phyloP scores from a whole-genome alignment of 495 filamentous ascomycete genomes.

The Penicillium bialowiezense region DNA sequence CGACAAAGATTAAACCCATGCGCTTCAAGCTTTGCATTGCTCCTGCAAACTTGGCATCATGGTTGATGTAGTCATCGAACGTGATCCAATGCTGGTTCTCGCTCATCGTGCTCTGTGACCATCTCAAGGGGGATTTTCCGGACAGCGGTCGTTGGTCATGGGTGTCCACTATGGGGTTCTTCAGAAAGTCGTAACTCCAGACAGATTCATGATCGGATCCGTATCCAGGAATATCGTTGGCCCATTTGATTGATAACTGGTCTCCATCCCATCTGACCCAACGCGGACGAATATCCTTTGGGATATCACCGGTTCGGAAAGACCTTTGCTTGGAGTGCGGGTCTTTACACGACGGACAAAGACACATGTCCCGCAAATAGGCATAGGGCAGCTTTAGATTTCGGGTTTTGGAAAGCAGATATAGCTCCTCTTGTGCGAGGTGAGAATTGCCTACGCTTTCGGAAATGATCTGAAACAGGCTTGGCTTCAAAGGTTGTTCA shows the following conservation, averaged over 20 bases:
- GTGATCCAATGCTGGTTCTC: constrained; percentile 46
- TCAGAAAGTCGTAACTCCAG: constrained; percentile 35
- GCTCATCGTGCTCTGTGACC: constrained; percentile 27
- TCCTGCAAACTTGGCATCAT: constrained; percentile 47
- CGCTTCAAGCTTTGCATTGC: constrained; percentile 53
- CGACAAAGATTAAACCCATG: constrained; percentile 72
- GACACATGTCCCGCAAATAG: constrained; percentile 75
- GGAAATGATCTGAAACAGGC: neutral
- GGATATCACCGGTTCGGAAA: constrained; percentile 73
- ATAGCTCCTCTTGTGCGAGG: constrained; percentile 3
- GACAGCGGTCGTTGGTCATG: neutral
- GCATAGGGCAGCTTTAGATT: constrained; percentile 20
- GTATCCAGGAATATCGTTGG: constrained; percentile 52
- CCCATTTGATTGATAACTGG: constrained; percentile 59
- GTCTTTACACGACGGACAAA: constrained; percentile 70
- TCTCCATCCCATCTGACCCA: constrained; percentile 31
- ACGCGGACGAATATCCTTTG: constrained; percentile 43
- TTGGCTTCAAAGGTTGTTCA: too few species aligned
- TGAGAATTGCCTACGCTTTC: neutral
- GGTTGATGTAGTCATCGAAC: constrained; percentile 68
- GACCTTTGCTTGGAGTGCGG: constrained; percentile 77
- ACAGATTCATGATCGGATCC: constrained; percentile 46
- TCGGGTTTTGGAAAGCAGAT: neutral
- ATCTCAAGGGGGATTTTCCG: constrained; percentile 23
- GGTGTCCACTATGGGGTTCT: constrained; percentile 1